Evolutionary conservation across 164 flowering plant genomes (phyloP).

Genomic region (Euptelea pleiosperma): DNA sequence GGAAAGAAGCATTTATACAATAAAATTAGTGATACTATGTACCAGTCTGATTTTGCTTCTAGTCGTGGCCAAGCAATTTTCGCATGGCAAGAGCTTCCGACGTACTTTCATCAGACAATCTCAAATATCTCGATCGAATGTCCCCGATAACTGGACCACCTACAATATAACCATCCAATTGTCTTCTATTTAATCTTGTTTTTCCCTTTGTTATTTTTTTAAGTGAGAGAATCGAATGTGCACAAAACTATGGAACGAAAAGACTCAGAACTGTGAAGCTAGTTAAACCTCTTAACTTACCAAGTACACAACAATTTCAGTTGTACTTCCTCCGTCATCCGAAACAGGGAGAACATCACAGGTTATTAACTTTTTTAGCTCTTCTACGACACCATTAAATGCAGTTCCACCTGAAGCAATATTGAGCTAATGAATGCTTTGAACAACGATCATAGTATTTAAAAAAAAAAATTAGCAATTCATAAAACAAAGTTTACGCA

Average conservation of each 20-base stretch:
- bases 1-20: background rate
- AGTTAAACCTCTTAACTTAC: conserved; percentile 32
- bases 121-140: conserved; percentile 90
- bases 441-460: too few relatives aligned
- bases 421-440: too few relatives aligned
- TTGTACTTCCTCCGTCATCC: conserved; percentile 98
- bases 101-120: conserved; percentile 87
- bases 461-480: too few relatives aligned
- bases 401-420: conserved; percentile 84
- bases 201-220: too few relatives aligned
- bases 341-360: conserved; percentile 97
- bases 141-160: conserved; percentile 99
- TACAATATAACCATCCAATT: conserved; percentile 18
- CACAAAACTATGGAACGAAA: background rate
- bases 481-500: too few relatives aligned
- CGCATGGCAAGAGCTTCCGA: conserved; percentile 92
- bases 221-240: background rate
- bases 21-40: conserved; percentile 4
- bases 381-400: conserved; percentile 95
- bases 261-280: too few relatives aligned
- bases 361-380: conserved; percentile 77
- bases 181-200: too few relatives aligned
- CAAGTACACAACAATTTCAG: conserved; percentile 97
- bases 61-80: conserved; percentile 72
- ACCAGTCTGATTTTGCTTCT: conserved; percentile 89